Percentiles rank a stretch among this genome's conserved stretches.
These are phyloP conservation scores for Pseudogymnoascus sp. DNA, from an alignment of 2,329 filamentous ascomycete genomes.

Conservation along the genomic window DNA sequence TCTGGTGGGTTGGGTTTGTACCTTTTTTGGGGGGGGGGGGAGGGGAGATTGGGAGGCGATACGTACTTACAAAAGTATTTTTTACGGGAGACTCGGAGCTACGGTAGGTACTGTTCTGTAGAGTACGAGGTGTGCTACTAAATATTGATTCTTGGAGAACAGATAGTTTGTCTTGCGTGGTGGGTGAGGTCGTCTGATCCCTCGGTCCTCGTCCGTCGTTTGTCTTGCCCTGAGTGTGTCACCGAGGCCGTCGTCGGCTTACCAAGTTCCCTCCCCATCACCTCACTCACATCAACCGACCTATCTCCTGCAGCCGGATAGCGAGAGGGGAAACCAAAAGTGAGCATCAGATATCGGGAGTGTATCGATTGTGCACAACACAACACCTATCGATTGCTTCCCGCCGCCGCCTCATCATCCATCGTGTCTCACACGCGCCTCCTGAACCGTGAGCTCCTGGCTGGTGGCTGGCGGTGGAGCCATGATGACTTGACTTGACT, in stretches of 20 bases:
- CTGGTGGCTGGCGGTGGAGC: not conserved
- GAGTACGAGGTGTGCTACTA: too few relatives aligned
- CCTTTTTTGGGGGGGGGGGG: too few relatives aligned
- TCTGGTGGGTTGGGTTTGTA: too few relatives aligned
- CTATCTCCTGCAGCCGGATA: not conserved
- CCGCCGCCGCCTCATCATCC: not conserved
- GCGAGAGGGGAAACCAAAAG: not conserved
- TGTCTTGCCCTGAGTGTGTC: not conserved
- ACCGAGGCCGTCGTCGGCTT: not conserved
- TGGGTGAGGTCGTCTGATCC: too few relatives aligned
- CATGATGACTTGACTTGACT: too few relatives aligned
- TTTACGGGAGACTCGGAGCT: too few relatives aligned
- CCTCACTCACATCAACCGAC: not conserved
- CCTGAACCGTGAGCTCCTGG: not conserved
- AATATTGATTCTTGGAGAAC: too few relatives aligned
- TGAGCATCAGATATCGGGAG: conserved; percentile 2
- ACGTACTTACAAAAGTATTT: too few relatives aligned
- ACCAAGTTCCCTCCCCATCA: too few relatives aligned
- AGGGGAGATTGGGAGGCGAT: too few relatives aligned
- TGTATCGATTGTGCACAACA: not conserved
- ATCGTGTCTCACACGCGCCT: not conserved
- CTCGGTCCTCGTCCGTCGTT: not conserved
- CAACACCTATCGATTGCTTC: not conserved
- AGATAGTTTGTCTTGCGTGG: too few relatives aligned
- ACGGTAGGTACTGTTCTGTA: too few relatives aligned